Base-by-base conservation (phyloP, 257 asterid genomes). In the Solanum ahanhuiri region DNA sequence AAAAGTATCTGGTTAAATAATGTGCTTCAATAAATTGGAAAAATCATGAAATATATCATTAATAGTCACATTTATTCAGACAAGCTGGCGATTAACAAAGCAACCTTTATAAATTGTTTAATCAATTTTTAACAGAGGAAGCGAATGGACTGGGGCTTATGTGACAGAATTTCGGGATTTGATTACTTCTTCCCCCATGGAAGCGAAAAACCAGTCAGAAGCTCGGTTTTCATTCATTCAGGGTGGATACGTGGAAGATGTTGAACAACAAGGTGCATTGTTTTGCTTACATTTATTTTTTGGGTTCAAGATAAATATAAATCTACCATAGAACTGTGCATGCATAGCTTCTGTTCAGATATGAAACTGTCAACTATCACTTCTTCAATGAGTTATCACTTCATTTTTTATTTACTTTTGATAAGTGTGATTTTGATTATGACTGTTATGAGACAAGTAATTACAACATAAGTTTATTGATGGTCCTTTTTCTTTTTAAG, bases 161-260 rank as follows among this genome's bases (percentile, higher is more conserved):
- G 91, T 90, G 64, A 88, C 92, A 88, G 98, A 95, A 82, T 96
- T 96, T 70, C 90, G 88, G 67, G 96, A 95, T 91, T 88, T 96
- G 93, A 87, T 94, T 89, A 87, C 91, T 87, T 92, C 98, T 85
- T 63, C 91, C 87, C 92, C 95, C 3, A 84, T 91, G 48, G 86
- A 91, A 89, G 93, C 85, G 25, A 87, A 67, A 66, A 83, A 88
- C 79, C 91, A 89, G 88, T 72, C 94, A 31, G 92, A 94, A 90
- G 98, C 99, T 14, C 94, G 98, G 6, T 95, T 95, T 93, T 96
- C 99, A 63, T 96, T 96, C 93, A 87, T 96, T 85, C 91, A 94
- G 67, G 98, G 98, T 86, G 94, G 97, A 69, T 96, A 96, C 60
- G 95, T 94, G 37, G 98, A 96, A 92, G 96, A 92, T 92, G 87